Conservation (phyloP, 345 rosid genomes). For the Streptanthus diversifolius region DNA sequence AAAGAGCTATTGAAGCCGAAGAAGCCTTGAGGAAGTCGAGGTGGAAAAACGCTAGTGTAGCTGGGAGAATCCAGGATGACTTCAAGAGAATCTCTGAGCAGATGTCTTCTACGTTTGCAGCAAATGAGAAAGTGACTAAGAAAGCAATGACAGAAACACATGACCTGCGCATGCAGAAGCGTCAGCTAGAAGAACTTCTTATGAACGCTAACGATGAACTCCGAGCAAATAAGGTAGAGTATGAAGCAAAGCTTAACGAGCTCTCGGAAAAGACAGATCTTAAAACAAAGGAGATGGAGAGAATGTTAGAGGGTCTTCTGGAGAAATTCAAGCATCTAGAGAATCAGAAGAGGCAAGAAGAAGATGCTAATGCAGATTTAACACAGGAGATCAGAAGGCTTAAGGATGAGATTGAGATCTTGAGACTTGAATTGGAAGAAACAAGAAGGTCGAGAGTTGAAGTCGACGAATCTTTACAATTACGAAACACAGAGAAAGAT, state of each 20-base stretch:
- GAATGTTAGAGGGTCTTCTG: slow-evolving; percentile 42
- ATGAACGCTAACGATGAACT: slow-evolving; percentile 60
- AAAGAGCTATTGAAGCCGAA: slow-evolving; percentile 83
- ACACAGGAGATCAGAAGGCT: slow-evolving; percentile 40
- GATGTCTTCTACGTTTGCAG: slow-evolving; percentile 63
- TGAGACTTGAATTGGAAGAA: slow-evolving; percentile 30
- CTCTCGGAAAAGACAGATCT: slow-evolving; percentile 39
- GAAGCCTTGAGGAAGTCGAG: slow-evolving; percentile 67
- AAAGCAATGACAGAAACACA: slow-evolving; percentile 59
- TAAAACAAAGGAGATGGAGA: slow-evolving; percentile 43
- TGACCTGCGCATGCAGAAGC: slow-evolving; percentile 55
- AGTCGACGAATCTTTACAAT: slow-evolving; percentile 34
- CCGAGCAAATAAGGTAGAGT: slow-evolving; percentile 34
- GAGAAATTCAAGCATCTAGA: slow-evolving; percentile 50
- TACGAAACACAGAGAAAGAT: slow-evolving; percentile 46
- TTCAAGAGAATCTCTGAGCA: slow-evolving; percentile 64
- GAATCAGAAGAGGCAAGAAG: slow-evolving; percentile 44
- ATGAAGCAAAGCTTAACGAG: slow-evolving; percentile 42
- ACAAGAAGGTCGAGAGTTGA: slow-evolving; percentile 31
- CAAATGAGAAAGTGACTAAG: slow-evolving; percentile 61
- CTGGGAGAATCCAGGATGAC: slow-evolving; percentile 77
- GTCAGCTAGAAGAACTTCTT: slow-evolving; percentile 62
- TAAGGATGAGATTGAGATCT: slow-evolving; percentile 42
- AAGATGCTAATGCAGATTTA: slow-evolving; percentile 41
- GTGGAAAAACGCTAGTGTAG: slow-evolving; percentile 68